phyloP scores from a whole-genome alignment of 306 rosid species.

The Castanea crenata region DNA sequence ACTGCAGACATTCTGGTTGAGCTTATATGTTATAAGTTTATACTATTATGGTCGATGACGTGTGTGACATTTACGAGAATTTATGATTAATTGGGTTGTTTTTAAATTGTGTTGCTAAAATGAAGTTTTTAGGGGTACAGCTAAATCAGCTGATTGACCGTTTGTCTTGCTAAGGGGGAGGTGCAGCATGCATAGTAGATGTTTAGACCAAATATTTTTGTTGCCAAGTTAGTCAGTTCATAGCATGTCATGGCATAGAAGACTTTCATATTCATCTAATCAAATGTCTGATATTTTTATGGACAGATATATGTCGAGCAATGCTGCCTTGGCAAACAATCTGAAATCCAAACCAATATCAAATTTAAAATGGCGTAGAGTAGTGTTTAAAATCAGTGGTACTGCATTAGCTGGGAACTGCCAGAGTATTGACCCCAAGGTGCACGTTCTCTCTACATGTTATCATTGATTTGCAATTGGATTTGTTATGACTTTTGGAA shows the following conservation, averaged over 20 bases:
- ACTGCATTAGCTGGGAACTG: conserved; percentile 47
- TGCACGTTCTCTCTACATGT: conserved; percentile 12
- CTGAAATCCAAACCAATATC: conserved; percentile 23
- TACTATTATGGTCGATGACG: too few species aligned
- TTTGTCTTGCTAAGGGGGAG: neutral
- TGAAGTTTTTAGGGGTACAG: neutral
- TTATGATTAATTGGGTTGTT: neutral
- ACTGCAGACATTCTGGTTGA: too few species aligned
- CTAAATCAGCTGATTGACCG: neutral
- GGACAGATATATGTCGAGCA: conserved; percentile 33
- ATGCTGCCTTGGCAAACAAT: conserved; percentile 17
- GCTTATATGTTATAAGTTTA: too few species aligned
- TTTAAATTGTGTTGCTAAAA: neutral
- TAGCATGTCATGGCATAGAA: neutral
- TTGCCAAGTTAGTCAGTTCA: neutral
- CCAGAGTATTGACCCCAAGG: conserved; percentile 50
- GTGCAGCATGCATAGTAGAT: neutral
- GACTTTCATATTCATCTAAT: conserved; percentile 6
- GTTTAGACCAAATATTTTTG: neutral
- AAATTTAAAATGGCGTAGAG: conserved; percentile 44
- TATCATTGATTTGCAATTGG: neutral
- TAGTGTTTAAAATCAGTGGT: conserved; percentile 46
- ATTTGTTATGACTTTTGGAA: neutral
- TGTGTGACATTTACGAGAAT: neutral
- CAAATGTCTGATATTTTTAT: neutral